These are phyloP conservation scores for Sutorius australiensis DNA, from an alignment of 768 basidiomycete genomes.

Conservation along the genomic window DNA sequence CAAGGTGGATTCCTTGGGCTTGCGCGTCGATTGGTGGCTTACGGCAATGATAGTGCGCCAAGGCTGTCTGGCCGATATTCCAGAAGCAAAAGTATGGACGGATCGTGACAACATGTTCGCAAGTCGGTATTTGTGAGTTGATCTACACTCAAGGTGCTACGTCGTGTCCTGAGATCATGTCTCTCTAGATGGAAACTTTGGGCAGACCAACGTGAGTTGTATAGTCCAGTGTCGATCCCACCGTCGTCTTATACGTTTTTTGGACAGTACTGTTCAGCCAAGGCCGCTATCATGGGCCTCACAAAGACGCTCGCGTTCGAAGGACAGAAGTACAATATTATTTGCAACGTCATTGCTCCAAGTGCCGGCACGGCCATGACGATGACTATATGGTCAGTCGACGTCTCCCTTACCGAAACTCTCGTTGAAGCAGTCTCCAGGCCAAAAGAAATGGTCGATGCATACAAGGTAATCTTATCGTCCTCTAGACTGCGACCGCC, in stretches of 20 bases:
- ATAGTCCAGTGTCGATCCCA: background rate
- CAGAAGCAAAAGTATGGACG: conserved; percentile 95
- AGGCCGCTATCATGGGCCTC: conserved; percentile 86
- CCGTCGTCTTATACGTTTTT: background rate
- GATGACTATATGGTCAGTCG: conserved; percentile 60
- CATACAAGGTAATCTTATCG: conserved; percentile 62
- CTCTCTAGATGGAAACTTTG: conserved; percentile 84
- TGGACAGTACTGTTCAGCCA: conserved; percentile 81
- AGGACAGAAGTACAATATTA: conserved; percentile 86
- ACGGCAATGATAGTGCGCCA: conserved; percentile 61
- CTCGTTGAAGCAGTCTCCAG: conserved; percentile 29
- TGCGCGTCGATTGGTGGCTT: background rate
- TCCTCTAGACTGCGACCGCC: background rate
- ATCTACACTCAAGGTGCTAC: background rate
- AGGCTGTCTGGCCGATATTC: conserved; percentile 96
- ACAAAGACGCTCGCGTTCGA: conserved; percentile 90
- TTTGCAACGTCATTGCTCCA: conserved; percentile 85
- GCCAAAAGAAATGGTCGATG: conserved; percentile 83
- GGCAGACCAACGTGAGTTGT: conserved; percentile 77
- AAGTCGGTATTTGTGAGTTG: conserved; percentile 86
- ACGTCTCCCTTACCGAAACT: conserved; percentile 14
- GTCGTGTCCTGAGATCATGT: background rate
- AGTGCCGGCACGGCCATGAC: conserved; percentile 93
- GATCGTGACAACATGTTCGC: conserved; percentile 90
- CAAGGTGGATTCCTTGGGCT: conserved; percentile 48